Evolutionary conservation across 495 filamentous ascomycete species (phyloP), one percentile per base, ranked within the genome.

Genomic region (Neurospora sp.): DNA sequence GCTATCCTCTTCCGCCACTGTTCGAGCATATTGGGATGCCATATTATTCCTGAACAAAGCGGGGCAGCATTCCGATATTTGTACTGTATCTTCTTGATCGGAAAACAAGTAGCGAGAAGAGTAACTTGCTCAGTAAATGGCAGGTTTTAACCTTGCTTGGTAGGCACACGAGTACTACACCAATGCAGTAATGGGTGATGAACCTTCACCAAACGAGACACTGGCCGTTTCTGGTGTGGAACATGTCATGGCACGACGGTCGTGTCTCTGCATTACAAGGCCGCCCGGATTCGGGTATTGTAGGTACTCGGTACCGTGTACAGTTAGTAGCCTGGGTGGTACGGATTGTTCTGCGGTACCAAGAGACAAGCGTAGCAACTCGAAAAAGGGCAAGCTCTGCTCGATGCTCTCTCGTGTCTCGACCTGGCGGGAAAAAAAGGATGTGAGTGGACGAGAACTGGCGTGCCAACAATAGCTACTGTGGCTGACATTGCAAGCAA

Each of bases 351-450:
- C 46, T 54, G 46, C 11, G 46, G 20, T 27, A 54, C 46, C 46
- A 54, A 23, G 10, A 54, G 46, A 48, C 46, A 48, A 48, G 46
- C n/a, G n/a, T 48, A 48, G 46, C 46, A 23, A 59, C 88, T 71
- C 16, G 71, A 70, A 38, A 70, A 71, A 71, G 66, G 39, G 31
- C 27, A 70, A 7, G 20, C 16, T 62, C 46, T 18, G 40, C 39
- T 71, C 46, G 39, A 23, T 23, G 46, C 46, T 54, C 46, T 54
- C 46, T 20, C 46, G 23, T 31, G 54, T 62, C 27, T 27, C 23
- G 27, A 59, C 12, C 23, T 59, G 48, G 23, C 48, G 11, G 3
- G 27, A 31, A 62, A 27, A 23, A 12, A 62, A 8, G 54, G 54
- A 27, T 31, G 54, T 23, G 54, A 62, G 27, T 62, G 54, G 54